Percentiles rank a stretch among this genome's conserved stretches.
Evolutionary conservation across 192 early-diverging fungal genomes (phyloP).

Genomic region (Funneliformis mosseae): DNA sequence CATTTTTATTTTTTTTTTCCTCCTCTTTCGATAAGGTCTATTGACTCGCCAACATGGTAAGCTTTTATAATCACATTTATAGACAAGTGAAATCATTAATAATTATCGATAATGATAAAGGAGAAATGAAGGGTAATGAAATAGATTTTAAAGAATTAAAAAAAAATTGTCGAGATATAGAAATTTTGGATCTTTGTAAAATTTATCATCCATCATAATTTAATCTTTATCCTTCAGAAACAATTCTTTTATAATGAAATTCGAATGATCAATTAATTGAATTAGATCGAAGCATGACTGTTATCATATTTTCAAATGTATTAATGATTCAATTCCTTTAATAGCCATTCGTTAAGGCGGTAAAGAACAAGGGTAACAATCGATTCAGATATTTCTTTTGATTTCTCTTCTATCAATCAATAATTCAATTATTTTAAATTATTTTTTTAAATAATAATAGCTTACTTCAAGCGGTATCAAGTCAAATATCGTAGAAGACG

Average conservation of each 20-base stretch:
- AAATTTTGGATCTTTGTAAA: too few species aligned
- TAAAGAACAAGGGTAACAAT: slow-evolving; percentile 82
- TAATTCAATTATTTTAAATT: not conserved
- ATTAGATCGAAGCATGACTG: too few species aligned
- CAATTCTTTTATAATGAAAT: too few species aligned
- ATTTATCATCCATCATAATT: too few species aligned
- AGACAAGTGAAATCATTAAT: too few species aligned
- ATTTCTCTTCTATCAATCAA: not conserved
- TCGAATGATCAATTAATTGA: too few species aligned
- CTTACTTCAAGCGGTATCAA: slow-evolving; percentile 99
- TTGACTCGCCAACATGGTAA: slow-evolving; percentile 17
- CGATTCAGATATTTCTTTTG: not conserved
- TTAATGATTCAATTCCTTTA: not conserved
- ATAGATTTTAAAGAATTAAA: not conserved
- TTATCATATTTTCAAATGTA: not conserved
- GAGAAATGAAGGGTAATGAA: not conserved
- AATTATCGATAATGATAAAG: not conserved
- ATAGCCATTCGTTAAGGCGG: slow-evolving; percentile 76
- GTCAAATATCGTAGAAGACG: slow-evolving; percentile 99
- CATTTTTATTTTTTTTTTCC: not conserved
- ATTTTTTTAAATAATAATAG: slow-evolving; percentile 35
- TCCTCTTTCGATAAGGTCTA: slow-evolving; percentile 21
- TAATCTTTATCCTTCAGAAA: too few species aligned
- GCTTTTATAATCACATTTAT: not conserved
- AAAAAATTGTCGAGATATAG: not conserved